Percentiles rank a stretch among this genome's conserved stretches.
Evolutionary conservation across 768 basidiomycete species (phyloP).

Genomic region (Pleurotus sapidus): DNA sequence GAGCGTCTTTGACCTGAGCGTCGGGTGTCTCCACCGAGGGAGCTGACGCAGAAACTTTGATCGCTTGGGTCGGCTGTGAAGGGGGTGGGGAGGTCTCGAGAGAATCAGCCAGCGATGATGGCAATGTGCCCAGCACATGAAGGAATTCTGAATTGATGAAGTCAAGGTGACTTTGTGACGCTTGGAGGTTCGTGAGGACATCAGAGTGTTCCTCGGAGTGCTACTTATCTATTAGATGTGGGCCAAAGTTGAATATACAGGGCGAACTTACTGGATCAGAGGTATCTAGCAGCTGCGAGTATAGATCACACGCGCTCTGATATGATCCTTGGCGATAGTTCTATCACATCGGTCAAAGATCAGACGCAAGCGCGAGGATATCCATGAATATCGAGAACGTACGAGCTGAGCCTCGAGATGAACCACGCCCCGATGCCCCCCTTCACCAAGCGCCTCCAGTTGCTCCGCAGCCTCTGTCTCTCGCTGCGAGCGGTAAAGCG

Average conservation of each 20-base stretch:
- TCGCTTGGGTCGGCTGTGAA: slow-evolving; percentile 30
- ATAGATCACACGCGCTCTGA: slow-evolving; percentile 69
- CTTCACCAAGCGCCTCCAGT: slow-evolving; percentile 45
- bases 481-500: slow-evolving; percentile 79
- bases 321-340: slow-evolving; percentile 78
- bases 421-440: slow-evolving; percentile 59
- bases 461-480: slow-evolving; percentile 64
- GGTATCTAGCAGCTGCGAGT: slow-evolving; percentile 77
- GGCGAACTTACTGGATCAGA: slow-evolving; percentile 64
- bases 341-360: slow-evolving; percentile 31
- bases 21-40: slow-evolving; percentile 27
- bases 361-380: too few relatives aligned
- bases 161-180: slow-evolving; percentile 78
- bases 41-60: slow-evolving; percentile 3
- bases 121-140: slow-evolving; percentile 59
- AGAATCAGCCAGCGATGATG: slow-evolving; percentile 43
- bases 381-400: slow-evolving; percentile 22
- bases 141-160: slow-evolving; percentile 75
- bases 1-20: slow-evolving; percentile 19
- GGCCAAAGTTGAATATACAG: not conserved
- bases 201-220: slow-evolving; percentile 86
- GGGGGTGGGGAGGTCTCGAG: slow-evolving; percentile 68
- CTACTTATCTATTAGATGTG: slow-evolving; percentile 34
- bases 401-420: slow-evolving; percentile 91
- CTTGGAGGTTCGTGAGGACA: slow-evolving; percentile 80